Evolutionary conservation across 1,139 yeast species (phyloP).

Genomic region (Yamadazyma songkhlaensis): DNA sequence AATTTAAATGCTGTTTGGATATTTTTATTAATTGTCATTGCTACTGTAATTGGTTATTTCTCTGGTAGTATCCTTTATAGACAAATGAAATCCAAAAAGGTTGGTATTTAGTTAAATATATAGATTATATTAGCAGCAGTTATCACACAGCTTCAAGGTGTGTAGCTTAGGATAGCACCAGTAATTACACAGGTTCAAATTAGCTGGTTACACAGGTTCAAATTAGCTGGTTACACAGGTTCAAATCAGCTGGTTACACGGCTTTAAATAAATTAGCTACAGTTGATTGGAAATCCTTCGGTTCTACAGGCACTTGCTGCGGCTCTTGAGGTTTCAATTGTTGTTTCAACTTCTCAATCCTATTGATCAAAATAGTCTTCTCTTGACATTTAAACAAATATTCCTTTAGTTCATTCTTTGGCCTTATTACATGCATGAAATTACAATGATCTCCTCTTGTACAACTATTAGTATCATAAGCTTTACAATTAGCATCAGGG

Average conservation of each 20-base stretch:
- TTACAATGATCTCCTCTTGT: slow-evolving; percentile 72
- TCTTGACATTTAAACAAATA: slow-evolving; percentile 40
- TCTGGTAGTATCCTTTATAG: slow-evolving; percentile 55
- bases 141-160: no score
- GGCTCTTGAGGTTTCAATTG: slow-evolving; percentile 1
- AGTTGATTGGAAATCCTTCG: slow-evolving; percentile 12
- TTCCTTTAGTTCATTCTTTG: slow-evolving; percentile 41
- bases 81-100: slow-evolving; percentile 13
- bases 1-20: slow-evolving; percentile 61
- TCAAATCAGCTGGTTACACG: no score
- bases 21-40: slow-evolving; percentile 49
- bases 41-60: slow-evolving; percentile 53
- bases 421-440: slow-evolving; percentile 75
- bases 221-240: no score
- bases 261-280: slow-evolving; percentile 13
- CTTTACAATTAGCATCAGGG: slow-evolving; percentile 71
- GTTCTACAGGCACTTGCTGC: no score
- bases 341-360: slow-evolving; percentile 4
- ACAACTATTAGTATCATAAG: slow-evolving; percentile 63
- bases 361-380: slow-evolving; percentile 20
- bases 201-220: no score
- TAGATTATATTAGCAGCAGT: neutral
- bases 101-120: neutral
- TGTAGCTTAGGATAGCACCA: no score
- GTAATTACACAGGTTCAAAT: no score